These are phyloP conservation scores for Suillus americanus DNA, from an alignment of 768 basidiomycete genomes.

Conservation along the genomic window DNA sequence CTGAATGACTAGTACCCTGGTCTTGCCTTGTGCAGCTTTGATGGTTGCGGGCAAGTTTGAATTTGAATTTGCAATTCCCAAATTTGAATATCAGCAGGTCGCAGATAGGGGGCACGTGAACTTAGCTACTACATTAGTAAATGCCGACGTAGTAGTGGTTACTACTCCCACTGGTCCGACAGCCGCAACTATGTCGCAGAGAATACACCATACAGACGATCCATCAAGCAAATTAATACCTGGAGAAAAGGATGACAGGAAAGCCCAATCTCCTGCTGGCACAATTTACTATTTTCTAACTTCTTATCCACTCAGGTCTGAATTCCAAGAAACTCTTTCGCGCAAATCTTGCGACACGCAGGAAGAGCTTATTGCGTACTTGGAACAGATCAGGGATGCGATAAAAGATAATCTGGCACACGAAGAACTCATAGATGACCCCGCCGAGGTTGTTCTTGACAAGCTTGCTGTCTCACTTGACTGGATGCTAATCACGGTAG, in stretches of 20 bases:
- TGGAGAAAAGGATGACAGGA: neutral
- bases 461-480: neutral
- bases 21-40: neutral
- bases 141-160: neutral
- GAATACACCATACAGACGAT: neutral
- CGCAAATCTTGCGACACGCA: neutral
- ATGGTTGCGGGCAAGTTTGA: neutral
- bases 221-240: neutral
- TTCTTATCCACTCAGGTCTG: neutral
- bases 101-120: neutral
- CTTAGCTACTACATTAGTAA: neutral
- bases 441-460: neutral
- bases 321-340: neutral
- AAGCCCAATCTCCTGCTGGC: neutral
- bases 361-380: neutral
- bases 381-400: neutral
- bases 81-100: neutral
- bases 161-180: too few species aligned
- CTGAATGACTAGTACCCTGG: neutral
- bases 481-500: neutral
- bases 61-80: neutral
- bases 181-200: neutral
- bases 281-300: neutral
- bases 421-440: neutral
- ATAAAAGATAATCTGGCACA: neutral